A percentile compares a stretch with the other conserved stretches of the same genome.
These are phyloP conservation scores for Metschnikowia matae DNA, from an alignment of 805 yeast species.

Conservation along the genomic window DNA sequence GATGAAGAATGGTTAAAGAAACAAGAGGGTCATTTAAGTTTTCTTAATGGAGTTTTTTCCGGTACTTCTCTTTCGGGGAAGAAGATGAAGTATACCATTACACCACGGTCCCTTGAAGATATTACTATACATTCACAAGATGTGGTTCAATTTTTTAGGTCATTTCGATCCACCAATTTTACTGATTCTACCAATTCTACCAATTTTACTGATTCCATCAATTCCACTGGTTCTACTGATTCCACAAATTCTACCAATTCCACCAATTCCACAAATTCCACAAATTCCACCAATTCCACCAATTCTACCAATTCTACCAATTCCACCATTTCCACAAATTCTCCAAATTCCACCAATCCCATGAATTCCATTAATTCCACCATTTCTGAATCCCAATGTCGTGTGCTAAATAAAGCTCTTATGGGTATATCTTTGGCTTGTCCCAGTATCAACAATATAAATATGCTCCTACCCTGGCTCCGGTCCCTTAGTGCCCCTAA, in stretches of 20 bases:
- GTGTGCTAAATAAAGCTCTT: constrained; percentile 1
- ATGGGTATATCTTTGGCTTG: constrained; percentile 6
- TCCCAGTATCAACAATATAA: not conserved
- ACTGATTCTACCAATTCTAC: not conserved
- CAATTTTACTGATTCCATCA: no score
- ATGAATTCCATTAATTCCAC: no score
- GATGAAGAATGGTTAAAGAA: constrained; percentile 10
- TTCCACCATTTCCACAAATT: no score
- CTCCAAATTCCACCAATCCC: no score
- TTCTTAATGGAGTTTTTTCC: constrained; percentile 4
- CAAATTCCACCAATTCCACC: no score
- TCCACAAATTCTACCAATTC: no score
- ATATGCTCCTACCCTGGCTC: constrained; percentile 25
- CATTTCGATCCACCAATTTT: no score
- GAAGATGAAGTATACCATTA: not conserved
- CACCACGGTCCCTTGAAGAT: no score
- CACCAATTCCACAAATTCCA: no score
- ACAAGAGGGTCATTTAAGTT: constrained; percentile 7
- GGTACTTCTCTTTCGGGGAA: not conserved
- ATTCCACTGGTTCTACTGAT: no score
- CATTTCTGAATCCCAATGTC: not conserved
- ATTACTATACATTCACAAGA: not conserved
- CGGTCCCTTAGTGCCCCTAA: constrained; percentile 27
- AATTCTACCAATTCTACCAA: not conserved
- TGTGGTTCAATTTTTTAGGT: no score